Conservation (phyloP, 306 rosid genomes). For the Geum urbanum region DNA sequence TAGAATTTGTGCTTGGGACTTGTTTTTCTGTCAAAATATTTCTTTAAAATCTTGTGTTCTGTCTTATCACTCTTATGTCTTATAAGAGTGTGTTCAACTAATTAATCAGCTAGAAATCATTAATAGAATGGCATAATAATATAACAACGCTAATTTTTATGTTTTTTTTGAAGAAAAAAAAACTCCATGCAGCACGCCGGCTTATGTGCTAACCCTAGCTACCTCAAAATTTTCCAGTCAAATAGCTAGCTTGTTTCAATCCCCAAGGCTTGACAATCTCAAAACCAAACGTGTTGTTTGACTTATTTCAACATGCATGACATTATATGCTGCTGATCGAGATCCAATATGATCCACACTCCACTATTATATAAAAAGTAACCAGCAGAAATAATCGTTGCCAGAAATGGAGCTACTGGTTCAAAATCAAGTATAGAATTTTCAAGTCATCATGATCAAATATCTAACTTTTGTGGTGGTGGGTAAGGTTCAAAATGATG, state of each 20-base stretch:
- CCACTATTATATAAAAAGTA: not conserved
- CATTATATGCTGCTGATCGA: not conserved
- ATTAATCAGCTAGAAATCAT: no score
- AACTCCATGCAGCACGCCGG: no score
- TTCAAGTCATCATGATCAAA: not conserved
- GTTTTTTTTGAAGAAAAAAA: no score
- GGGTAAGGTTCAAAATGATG: not conserved
- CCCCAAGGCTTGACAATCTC: slow-evolving; percentile 14
- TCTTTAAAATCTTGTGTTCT: no score
- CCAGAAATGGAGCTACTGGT: not conserved
- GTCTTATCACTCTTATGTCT: no score
- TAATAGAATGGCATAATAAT: no score
- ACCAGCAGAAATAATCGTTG: not conserved
- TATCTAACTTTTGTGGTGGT: not conserved
- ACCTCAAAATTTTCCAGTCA: slow-evolving; percentile 11
- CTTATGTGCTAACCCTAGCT: no score
- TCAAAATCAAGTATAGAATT: no score
- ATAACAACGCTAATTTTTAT: no score
- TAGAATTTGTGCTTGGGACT: no score
- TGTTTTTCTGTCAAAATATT: no score
- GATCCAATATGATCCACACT: not conserved
- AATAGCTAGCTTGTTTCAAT: slow-evolving; percentile 11
- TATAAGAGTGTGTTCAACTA: no score
- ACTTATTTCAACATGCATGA: not conserved
- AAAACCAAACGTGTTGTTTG: slow-evolving; percentile 11